These are phyloP conservation scores for Coemansia sp. DNA, from an alignment of 192 early-diverging fungal genomes.

Conservation along the genomic window DNA sequence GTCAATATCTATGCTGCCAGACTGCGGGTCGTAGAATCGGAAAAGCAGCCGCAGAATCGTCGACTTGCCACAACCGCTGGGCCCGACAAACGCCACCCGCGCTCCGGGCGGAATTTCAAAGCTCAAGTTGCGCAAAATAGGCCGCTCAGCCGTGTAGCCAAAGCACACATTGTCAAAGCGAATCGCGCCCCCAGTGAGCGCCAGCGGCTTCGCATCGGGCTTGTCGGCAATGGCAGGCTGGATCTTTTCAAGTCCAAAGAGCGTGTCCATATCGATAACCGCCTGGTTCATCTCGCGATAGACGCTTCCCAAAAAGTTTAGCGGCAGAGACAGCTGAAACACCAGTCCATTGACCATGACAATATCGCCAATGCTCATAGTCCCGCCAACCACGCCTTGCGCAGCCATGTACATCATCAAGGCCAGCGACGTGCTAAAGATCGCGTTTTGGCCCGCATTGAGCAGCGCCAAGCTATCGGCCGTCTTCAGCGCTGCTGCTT, in stretches of 20 bases:
- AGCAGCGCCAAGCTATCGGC: slow-evolving; percentile 84
- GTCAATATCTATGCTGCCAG: slow-evolving; percentile 82
- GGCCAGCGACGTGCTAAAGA: slow-evolving; percentile 92
- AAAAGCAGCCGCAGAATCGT: slow-evolving; percentile 84
- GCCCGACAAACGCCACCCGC: slow-evolving; percentile 91
- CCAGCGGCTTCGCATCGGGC: slow-evolving; percentile 60
- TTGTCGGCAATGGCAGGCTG: slow-evolving; percentile 60
- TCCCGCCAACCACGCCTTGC: slow-evolving; percentile 75
- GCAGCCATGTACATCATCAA: slow-evolving; percentile 96
- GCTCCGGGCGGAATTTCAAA: slow-evolving; percentile 86
- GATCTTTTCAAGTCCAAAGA: slow-evolving; percentile 83
- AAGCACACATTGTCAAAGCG: slow-evolving; percentile 87
- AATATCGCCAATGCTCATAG: slow-evolving; percentile 94
- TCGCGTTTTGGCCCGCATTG: slow-evolving; percentile 94
- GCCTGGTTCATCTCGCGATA: slow-evolving; percentile 96
- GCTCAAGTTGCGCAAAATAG: slow-evolving; percentile 70
- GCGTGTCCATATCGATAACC: slow-evolving; percentile 95
- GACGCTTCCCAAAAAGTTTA: slow-evolving; percentile 97
- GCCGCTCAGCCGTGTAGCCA: slow-evolving; percentile 79
- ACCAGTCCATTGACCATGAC: slow-evolving; percentile 99
- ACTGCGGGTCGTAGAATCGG: slow-evolving; percentile 89
- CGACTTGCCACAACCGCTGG: slow-evolving; percentile 91
- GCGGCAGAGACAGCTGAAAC: slow-evolving; percentile 95
- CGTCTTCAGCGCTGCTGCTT: slow-evolving; percentile 90
- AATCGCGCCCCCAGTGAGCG: slow-evolving; percentile 72